Base-by-base conservation (phyloP, 345 rosid species). In the Sisymbrium irio region DNA sequence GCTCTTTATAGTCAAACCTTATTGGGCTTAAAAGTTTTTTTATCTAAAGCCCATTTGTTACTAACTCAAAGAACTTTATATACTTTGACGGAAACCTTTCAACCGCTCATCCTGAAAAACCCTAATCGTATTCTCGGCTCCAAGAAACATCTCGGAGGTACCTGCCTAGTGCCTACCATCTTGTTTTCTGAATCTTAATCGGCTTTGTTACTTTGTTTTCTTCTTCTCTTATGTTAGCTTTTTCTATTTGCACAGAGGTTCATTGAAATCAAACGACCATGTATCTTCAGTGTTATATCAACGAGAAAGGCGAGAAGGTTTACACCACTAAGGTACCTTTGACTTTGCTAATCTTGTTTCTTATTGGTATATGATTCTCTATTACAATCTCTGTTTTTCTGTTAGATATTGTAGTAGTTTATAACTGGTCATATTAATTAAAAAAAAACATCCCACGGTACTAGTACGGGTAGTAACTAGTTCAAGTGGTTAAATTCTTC, bases 261-360 rank as follows among this genome's bases (percentile, higher is more conserved):
- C 55, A 50, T 0, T 50, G 30, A 50, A 10, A 13, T 13, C 49
- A 37, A 54, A 35, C 47, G 35, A 71, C 40, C 22, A 89, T 89
- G 95, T 89, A 85, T 85, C 95, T 89, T 61, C 87, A 84, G 85
- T 89, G 77, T 82, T 89, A 89, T 75, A 87, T 89, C 54, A 89
- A 89, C 68, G 95, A 89, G 55, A 89, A 87, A 28, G 95, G 95
- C 33, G 90, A 84, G 60, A 89, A 89, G 71, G 92, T 89, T 49
- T 89, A 89, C 85, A 89, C 95, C 72, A 87, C 90, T 30, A 89
- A 89, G 92, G 92, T 87, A 80, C 44, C 56, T 32, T 63, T 40
- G 4, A 6, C 32, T 37, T 51, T 65, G 0, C 33, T 57, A 40
- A 19, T 50, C 22, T 59, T 17, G 5, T 41, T 20, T 41, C 3